Percentiles rank a stretch among this genome's conserved stretches.
Conservation (phyloP, 371 early-diverging fungal species). For the Mucor irregularis region DNA sequence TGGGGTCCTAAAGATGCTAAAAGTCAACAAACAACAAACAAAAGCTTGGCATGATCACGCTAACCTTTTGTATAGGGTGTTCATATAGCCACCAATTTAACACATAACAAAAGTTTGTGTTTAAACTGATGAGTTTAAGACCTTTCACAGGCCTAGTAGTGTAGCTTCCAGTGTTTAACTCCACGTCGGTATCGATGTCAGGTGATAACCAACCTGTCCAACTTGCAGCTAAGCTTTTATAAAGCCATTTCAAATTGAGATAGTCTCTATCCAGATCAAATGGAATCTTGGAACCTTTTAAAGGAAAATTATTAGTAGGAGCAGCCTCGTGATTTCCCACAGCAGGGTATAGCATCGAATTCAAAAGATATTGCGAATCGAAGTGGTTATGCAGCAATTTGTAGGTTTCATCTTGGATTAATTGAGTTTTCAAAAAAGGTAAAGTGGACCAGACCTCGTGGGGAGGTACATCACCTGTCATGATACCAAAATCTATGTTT, state of each 20-base stretch:
- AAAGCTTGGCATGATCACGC: slow-evolving; percentile 2
- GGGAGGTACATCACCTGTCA: slow-evolving; percentile 67
- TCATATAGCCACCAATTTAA: slow-evolving; percentile 57
- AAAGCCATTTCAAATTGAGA: slow-evolving; percentile 45
- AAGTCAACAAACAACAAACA: too few relatives aligned
- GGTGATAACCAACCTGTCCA: slow-evolving; percentile 59
- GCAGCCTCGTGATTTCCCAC: slow-evolving; percentile 62
- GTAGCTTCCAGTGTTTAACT: slow-evolving; percentile 54
- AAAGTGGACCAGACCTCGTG: slow-evolving; percentile 63
- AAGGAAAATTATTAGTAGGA: slow-evolving; percentile 51
- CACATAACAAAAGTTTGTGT: slow-evolving; percentile 65
- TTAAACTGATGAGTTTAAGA: slow-evolving; percentile 58
- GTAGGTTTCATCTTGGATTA: slow-evolving; percentile 43
- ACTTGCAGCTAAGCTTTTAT: slow-evolving; percentile 42
- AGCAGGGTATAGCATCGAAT: slow-evolving; percentile 52
- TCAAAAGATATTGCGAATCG: slow-evolving; percentile 30
- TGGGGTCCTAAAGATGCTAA: too few relatives aligned
- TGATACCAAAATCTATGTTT: slow-evolving; percentile 47
- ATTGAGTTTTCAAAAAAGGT: slow-evolving; percentile 38
- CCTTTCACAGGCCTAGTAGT: slow-evolving; percentile 41
- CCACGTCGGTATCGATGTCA: slow-evolving; percentile 14
- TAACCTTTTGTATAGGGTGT: slow-evolving; percentile 27
- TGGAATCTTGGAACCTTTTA: slow-evolving; percentile 34
- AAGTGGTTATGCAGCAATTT: slow-evolving; percentile 40
- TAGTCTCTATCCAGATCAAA: slow-evolving; percentile 27